Evolutionary conservation across 768 basidiomycete genomes (phyloP), one percentile per base, ranked within the genome.

Genomic region (Rhizopogon rudus): DNA sequence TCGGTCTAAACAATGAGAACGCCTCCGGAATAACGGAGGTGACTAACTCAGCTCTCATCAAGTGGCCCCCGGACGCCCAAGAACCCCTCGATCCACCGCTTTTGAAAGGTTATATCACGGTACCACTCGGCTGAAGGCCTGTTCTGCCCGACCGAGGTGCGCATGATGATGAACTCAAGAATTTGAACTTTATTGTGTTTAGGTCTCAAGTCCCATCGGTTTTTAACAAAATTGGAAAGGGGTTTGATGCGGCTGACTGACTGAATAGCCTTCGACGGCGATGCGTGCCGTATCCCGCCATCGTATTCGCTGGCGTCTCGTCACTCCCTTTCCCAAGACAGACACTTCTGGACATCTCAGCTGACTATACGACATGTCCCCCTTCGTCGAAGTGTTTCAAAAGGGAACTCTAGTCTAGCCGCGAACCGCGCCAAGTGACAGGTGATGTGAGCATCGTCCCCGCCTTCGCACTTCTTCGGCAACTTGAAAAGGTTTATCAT

Each of bases 251-350:
- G 31, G 12, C 5, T 44, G 44, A 28, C 25, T 45, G 9, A 14
- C 9, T 31, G 28, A 29, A 10, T 20, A n/a, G 10, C 35, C 25
- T 22, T 37, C 48, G 8, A 22, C 48, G 20, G 48, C 20, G 14
- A 49, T 49, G 33, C 48, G 48, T 37, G 48, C 33, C 48, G 48
- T 37, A 35, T 22, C 48, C 48, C 48, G 48, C 48, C 48, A 37
- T 22, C 35, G 35, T 10, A 37, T 49, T 35, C 9, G 48, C 35
- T 49, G 48, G 48, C 48, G 31, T 22, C 35, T 49, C 35, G 48
- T 49, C 48, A 49, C 33, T 49, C 14, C 13, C 35, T 49, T 49
- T 49, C 48, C 48, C 33, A 49, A 20, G 35, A 35, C 22, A 29
- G 20, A 37, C 13, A 14, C 20, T 48, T 49, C 46, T 49, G 46